Conservation (phyloP, 768 basidiomycete genomes). For the Leucosporidium yakuticum region DNA sequence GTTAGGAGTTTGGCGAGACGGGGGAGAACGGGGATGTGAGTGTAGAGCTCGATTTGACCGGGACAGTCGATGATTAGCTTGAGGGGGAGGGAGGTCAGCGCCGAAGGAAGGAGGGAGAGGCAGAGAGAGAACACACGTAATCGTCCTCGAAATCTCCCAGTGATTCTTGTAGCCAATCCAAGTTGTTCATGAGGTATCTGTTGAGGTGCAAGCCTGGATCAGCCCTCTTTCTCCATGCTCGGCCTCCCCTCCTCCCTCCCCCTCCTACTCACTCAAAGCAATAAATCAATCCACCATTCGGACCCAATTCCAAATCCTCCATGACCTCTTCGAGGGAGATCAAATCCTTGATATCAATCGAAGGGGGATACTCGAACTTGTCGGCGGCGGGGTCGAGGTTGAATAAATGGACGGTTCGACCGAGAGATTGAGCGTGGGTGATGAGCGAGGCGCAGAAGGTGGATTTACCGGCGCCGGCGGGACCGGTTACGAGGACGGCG, state of each 20-base stretch:
- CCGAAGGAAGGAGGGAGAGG: not conserved
- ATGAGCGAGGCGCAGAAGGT: conserved; percentile 84
- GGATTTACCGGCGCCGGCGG: conserved; percentile 95
- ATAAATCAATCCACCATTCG: conserved; percentile 93
- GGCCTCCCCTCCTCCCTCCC: no score
- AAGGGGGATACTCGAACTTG: conserved; percentile 85
- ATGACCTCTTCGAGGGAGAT: conserved; percentile 92
- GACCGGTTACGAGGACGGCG: conserved; percentile 53
- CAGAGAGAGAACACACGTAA: conserved; percentile 51
- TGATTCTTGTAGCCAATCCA: conserved; percentile 98
- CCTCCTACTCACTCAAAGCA: conserved; percentile 88
- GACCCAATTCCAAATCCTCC: conserved; percentile 88
- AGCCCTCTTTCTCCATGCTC: not conserved
- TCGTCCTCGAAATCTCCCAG: conserved; percentile 92
- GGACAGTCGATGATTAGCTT: conserved; percentile 77
- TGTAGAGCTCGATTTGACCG: conserved; percentile 97
- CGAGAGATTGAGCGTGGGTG: conserved; percentile 76
- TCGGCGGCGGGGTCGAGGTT: conserved; percentile 96
- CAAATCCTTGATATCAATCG: conserved; percentile 87
- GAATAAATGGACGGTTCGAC: conserved; percentile 80
- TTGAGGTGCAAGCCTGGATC: not conserved
- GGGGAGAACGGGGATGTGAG: conserved; percentile 94
- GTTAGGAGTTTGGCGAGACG: conserved; percentile 64
- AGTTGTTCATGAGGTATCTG: conserved; percentile 91
- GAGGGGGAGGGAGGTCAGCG: not conserved